phyloP scores from a whole-genome alignment of 768 basidiomycete genomes.

The Kwoniella sp. region DNA sequence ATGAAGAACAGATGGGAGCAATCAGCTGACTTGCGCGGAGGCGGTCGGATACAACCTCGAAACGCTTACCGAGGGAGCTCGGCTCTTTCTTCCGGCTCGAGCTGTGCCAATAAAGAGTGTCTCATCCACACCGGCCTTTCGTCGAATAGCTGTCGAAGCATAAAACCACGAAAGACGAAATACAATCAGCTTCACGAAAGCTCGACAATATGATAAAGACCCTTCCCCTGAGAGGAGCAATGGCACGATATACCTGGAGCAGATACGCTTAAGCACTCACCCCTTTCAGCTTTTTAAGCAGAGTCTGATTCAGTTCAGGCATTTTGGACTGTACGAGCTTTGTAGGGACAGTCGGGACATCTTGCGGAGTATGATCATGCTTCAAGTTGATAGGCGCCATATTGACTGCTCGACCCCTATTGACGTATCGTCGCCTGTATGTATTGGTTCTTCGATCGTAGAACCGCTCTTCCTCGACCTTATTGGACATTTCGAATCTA shows the following conservation, averaged over 20 bases:
- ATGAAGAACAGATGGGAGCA: neutral
- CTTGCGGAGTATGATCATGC: slow-evolving; percentile 22
- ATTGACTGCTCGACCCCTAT: slow-evolving; percentile 26
- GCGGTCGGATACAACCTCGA: no score
- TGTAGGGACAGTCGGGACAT: slow-evolving; percentile 55
- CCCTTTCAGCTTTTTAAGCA: slow-evolving; percentile 54
- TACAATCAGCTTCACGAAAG: no score
- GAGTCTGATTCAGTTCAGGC: slow-evolving; percentile 63
- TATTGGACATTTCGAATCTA: slow-evolving; percentile 23
- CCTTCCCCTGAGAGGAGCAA: no score
- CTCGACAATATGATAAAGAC: no score
- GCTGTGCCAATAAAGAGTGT: slow-evolving; percentile 80
- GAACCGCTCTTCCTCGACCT: slow-evolving; percentile 27
- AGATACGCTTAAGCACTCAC: slow-evolving; percentile 24
- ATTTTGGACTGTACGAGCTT: slow-evolving; percentile 67
- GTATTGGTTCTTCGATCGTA: slow-evolving; percentile 36
- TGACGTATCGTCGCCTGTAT: slow-evolving; percentile 32
- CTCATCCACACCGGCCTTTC: slow-evolving; percentile 87
- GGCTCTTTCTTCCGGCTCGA: slow-evolving; percentile 67
- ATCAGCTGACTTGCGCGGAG: no score
- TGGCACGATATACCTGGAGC: no score
- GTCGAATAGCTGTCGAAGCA: slow-evolving; percentile 64
- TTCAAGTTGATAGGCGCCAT: slow-evolving; percentile 25
- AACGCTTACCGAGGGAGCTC: slow-evolving; percentile 72
- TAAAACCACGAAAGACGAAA: neutral